These are phyloP conservation scores for Botrytis cinerea DNA, from an alignment of 2,329 filamentous ascomycete genomes.

Conservation along the genomic window DNA sequence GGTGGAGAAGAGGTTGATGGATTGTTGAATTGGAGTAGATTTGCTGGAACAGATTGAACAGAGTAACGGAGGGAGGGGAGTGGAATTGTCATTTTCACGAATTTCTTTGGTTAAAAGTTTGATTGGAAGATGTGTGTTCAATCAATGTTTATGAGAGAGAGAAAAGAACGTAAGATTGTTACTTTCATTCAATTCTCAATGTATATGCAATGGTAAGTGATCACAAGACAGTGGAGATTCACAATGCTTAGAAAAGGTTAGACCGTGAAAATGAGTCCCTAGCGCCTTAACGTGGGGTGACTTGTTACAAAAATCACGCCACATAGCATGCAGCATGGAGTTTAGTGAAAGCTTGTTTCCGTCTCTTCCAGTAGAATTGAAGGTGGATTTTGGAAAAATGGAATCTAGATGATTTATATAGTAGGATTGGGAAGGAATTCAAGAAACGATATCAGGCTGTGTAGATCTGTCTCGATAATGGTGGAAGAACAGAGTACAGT, in stretches of 20 bases:
- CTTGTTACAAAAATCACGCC: slow-evolving; percentile 23
- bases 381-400: background rate
- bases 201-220: background rate
- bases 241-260: background rate
- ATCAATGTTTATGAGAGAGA: background rate
- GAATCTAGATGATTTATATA: background rate
- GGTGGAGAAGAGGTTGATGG: background rate
- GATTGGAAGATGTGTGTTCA: background rate
- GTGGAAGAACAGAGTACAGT: background rate
- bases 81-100: slow-evolving; percentile 14
- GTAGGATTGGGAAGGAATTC: background rate
- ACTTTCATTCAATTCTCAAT: background rate
- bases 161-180: background rate
- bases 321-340: slow-evolving; percentile 22
- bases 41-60: slow-evolving; percentile 6
- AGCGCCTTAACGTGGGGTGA: slow-evolving; percentile 15
- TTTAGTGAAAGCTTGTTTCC: background rate
- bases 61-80: slow-evolving; percentile 18
- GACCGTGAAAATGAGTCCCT: background rate
- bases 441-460: background rate
- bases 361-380: background rate
- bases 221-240: slow-evolving; percentile 11
- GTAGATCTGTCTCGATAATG: background rate
- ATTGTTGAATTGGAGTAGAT: background rate
- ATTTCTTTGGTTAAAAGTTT: background rate